Evolutionary conservation across 129 eudicot genomes (phyloP).

Genomic region (Oenanthe sinensis): DNA sequence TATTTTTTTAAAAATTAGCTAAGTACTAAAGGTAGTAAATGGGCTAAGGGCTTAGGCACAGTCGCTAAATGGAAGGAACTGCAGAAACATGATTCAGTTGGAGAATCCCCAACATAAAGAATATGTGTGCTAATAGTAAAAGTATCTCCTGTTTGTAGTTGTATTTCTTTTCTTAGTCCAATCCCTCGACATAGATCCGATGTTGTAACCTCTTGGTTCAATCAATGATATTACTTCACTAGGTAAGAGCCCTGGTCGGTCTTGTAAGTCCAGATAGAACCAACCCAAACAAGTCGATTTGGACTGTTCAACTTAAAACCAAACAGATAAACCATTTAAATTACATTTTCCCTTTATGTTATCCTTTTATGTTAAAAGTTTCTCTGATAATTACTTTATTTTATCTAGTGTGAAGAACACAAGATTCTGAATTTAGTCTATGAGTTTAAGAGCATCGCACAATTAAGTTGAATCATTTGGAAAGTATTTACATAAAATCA

Average conservation of each 20-base stretch:
- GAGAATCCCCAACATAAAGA: background rate
- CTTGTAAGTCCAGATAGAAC: background rate
- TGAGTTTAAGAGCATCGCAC: background rate
- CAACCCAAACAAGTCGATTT: background rate
- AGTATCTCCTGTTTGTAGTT: background rate
- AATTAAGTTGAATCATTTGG: background rate
- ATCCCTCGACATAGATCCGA: background rate
- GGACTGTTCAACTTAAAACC: background rate
- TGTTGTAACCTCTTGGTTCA: constrained; percentile 1
- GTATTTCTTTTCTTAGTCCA: background rate
- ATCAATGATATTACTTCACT: background rate
- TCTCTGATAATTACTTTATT: too few species aligned
- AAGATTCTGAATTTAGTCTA: background rate
- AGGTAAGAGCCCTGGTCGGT: background rate
- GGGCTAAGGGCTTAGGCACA: background rate
- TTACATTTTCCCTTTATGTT: background rate
- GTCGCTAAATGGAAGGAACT: background rate
- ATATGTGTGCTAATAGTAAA: background rate
- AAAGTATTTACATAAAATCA: too few species aligned
- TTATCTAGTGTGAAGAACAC: background rate
- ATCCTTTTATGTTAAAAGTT: too few species aligned
- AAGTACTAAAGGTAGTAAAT: background rate
- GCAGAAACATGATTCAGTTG: background rate
- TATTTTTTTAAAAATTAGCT: background rate
- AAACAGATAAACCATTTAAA: background rate